These are phyloP conservation scores for Dendrobium nobile DNA, from an alignment of 106 monocot species.

Conservation along the genomic window DNA sequence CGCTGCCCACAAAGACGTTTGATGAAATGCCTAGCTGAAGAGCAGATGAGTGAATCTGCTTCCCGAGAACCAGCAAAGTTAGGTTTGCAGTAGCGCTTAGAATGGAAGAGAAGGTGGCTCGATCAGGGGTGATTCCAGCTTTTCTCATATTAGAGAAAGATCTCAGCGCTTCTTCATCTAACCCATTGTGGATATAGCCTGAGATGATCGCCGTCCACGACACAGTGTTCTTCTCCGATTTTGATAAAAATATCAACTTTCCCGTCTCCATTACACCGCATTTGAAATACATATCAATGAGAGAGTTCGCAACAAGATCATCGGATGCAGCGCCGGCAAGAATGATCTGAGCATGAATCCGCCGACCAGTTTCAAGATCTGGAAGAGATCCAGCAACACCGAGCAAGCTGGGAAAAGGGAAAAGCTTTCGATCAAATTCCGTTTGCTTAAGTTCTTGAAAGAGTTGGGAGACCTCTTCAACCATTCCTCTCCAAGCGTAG, in stretches of 20 bases:
- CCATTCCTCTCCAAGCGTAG: conserved; percentile 37
- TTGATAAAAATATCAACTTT: conserved; percentile 34
- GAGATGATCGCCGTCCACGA: conserved; percentile 87
- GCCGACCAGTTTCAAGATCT: conserved; percentile 42
- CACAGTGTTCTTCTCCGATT: conserved; percentile 29
- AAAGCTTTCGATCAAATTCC: conserved; percentile 33
- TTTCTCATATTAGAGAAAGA: conserved; percentile 59
- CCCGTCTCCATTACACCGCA: conserved; percentile 54
- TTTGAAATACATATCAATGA: conserved; percentile 83
- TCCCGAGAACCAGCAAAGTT: conserved; percentile 46
- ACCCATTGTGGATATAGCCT: conserved; percentile 52
- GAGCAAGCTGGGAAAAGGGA: conserved; percentile 58
- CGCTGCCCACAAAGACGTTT: conserved; percentile 55
- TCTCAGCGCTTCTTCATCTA: conserved; percentile 52
- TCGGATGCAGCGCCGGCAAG: conserved; percentile 20
- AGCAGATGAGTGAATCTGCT: conserved; percentile 60
- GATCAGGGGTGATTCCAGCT: conserved; percentile 35
- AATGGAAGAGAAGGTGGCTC: conserved; percentile 55
- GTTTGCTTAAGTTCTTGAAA: conserved; percentile 43
- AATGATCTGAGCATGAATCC: conserved; percentile 59
- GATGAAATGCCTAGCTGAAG: conserved; percentile 41
- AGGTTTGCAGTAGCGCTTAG: conserved; percentile 50
- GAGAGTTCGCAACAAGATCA: conserved; percentile 51
- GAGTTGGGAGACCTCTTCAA: conserved; percentile 34
- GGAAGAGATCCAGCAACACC: conserved; percentile 37